Evolutionary conservation across 306 rosid genomes (phyloP), one percentile per base, ranked within the genome.

Genomic region (Lagenaria siceraria): DNA sequence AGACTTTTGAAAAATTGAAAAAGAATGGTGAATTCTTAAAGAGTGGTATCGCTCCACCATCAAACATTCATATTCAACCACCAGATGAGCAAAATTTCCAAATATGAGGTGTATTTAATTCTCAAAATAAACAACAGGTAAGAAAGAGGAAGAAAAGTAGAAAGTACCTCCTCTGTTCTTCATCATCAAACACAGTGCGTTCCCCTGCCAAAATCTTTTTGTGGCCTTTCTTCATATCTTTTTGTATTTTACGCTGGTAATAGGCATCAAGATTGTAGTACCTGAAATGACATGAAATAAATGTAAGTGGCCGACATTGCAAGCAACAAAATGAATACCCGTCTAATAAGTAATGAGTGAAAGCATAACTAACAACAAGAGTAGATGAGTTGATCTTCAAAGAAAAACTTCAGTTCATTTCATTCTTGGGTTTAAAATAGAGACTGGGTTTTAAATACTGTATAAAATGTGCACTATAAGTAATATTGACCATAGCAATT

Each of bases 111-210:
- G 70, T 21, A 17, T 63, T 63, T 63, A 42, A 43, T 22, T 2
- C n/a, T 74, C 65, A 12, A 29, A 53, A 21, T 22, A 22, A 74
- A 74, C 64, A 74, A 40, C 31, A 52, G n/a, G 51, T 12, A 19
- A 76, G 48, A 48, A 77, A 82, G 36, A 40, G 56, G 25, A 74
- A 81, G 78, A 21, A 17, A 42, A 56, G 66, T 17, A 53, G 77
- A 53, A 58, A 73, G 78, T 89, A 92, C 99, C 97, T 84, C 69
- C 97, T 89, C 61, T 85, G 89, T 82, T 95, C 99, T 82, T 95
- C 99, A 82, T 95, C 99, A 81, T 92, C 87, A 88, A 95, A 95
- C 52, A 90, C 87, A 78, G 89, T 90, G 35, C 97, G 96, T 68
- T 95, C 99, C 71, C 70, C 79, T 65, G 84, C 79, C 42, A 2